Conservation (phyloP, 768 basidiomycete genomes). For the Xerocomellus dryophilus region DNA sequence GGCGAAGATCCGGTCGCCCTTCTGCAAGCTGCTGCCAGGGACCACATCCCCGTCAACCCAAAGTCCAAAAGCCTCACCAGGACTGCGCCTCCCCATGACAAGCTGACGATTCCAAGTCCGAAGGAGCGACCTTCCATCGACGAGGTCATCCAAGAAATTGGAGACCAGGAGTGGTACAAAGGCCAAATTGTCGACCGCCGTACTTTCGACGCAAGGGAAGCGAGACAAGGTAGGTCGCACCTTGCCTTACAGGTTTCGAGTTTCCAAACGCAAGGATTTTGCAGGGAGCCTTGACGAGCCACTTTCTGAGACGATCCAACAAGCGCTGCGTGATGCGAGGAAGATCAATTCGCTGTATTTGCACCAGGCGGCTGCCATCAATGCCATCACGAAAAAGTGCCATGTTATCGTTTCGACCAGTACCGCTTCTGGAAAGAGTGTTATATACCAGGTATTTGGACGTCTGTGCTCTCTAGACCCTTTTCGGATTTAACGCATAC, state of each 20-base stretch:
- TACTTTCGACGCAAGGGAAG: conserved; percentile 50
- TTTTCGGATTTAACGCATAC: background rate
- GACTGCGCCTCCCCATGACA: conserved; percentile 2
- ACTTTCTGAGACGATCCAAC: conserved; percentile 52
- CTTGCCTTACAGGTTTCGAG: background rate
- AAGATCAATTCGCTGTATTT: conserved; percentile 63
- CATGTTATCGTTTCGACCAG: conserved; percentile 87
- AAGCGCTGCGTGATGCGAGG: conserved; percentile 55
- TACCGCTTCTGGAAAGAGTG: conserved; percentile 86
- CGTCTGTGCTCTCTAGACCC: background rate
- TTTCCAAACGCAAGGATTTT: background rate
- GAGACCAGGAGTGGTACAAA: conserved; percentile 59
- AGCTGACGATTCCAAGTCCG: conserved; percentile 36
- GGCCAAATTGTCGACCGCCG: conserved; percentile 64
- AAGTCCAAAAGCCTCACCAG: conserved; percentile 6
- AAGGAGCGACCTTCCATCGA: conserved; percentile 57
- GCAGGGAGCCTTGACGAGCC: conserved; percentile 51
- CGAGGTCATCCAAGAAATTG: conserved; percentile 55
- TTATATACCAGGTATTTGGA: conserved; percentile 73
- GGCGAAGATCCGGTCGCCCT: conserved; percentile 61
- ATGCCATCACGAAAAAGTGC: conserved; percentile 51
- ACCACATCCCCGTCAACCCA: conserved; percentile 71
- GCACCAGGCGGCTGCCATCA: conserved; percentile 72
- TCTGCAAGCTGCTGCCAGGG: conserved; percentile 62
- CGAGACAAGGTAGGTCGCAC: conserved; percentile 44